Conservation (phyloP, 2,329 filamentous ascomycete species). For the Neurospora sp. region DNA sequence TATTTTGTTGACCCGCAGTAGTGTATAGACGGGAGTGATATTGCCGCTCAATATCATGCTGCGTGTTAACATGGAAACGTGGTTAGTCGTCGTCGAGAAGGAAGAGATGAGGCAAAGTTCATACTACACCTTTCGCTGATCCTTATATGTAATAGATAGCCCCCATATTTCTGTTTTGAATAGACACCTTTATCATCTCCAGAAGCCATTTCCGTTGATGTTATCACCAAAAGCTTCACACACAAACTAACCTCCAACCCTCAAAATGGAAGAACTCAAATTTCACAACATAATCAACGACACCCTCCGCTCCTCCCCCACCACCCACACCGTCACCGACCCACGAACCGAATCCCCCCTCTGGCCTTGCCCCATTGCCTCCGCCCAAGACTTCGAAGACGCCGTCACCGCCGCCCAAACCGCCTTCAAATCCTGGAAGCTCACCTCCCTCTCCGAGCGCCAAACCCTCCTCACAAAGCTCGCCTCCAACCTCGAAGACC, state of each 20-base stretch:
- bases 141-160: not conserved
- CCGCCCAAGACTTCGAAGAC: slow-evolving; percentile 31
- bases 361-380: slow-evolving; percentile 35
- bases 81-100: not conserved
- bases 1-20: not conserved
- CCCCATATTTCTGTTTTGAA: not conserved
- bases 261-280: slow-evolving; percentile 12
- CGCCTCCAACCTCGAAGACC: slow-evolving; percentile 28
- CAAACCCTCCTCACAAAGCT: slow-evolving; percentile 29
- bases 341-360: slow-evolving; percentile 34
- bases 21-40: not conserved
- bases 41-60: not conserved
- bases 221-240: not conserved
- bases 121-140: not conserved
- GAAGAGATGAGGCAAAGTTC: not conserved
- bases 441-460: slow-evolving; percentile 33
- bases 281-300: slow-evolving; percentile 39
- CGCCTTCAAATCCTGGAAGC: slow-evolving; percentile 38
- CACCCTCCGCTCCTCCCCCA: slow-evolving; percentile 24
- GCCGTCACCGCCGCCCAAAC: slow-evolving; percentile 34
- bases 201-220: not conserved
- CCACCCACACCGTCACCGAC: slow-evolving; percentile 29
- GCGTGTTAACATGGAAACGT: not conserved
- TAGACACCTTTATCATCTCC: not conserved
- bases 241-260: not conserved